Conservation (phyloP, 2,329 filamentous ascomycete genomes). For the Fusarium annulatum region DNA sequence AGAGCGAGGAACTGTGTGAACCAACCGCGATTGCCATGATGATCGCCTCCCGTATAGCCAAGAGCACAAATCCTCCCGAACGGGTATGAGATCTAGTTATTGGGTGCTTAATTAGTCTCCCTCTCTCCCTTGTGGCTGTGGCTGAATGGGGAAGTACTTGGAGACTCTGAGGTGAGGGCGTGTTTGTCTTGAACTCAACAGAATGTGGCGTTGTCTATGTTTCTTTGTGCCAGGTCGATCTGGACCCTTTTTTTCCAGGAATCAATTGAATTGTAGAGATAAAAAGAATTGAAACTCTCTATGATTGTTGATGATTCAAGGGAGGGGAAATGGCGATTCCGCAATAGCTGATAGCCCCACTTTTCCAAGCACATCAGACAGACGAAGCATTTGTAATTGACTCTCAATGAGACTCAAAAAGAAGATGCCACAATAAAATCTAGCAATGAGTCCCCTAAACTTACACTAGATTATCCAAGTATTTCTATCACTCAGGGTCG, state of each 20-base stretch:
- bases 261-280: neutral
- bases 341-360: constrained; percentile 41
- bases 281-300: neutral
- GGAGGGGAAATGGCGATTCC: constrained; percentile 37
- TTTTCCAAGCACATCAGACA: constrained; percentile 26
- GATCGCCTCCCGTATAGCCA: constrained; percentile 6
- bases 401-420: neutral
- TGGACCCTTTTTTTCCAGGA: neutral
- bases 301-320: neutral
- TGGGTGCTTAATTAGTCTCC: neutral
- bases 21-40: constrained; percentile 45
- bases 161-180: neutral
- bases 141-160: neutral
- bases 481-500: neutral
- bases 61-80: constrained; percentile 5
- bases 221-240: constrained; percentile 3
- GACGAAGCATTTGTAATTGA: constrained; percentile 32
- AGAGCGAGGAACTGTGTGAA: constrained; percentile 5
- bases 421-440: neutral
- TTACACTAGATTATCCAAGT: neutral
- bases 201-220: neutral
- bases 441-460: neutral
- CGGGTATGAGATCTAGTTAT: constrained; percentile 13
- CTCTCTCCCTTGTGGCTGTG: constrained; percentile 15
- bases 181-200: constrained; percentile 1